Conservation (phyloP, 768 basidiomycete genomes). For the Russula brevipes region DNA sequence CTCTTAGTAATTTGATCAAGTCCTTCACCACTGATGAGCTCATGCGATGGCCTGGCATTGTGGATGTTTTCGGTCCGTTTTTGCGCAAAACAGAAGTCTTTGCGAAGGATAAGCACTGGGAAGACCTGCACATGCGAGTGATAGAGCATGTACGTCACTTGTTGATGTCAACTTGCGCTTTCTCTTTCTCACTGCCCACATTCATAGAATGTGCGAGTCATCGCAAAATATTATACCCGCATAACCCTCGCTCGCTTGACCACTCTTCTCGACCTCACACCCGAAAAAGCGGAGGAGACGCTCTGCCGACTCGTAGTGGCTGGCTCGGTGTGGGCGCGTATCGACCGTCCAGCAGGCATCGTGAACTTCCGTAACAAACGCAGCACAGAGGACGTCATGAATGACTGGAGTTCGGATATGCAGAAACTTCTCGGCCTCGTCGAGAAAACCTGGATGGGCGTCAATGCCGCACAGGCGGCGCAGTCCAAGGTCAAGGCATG, state of each 20-base stretch:
- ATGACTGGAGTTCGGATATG: conserved; percentile 98
- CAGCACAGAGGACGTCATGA: conserved; percentile 89
- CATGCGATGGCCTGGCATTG: conserved; percentile 96
- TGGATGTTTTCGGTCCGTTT: conserved; percentile 79
- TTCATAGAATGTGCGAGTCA: conserved; percentile 86
- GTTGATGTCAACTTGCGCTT: neutral
- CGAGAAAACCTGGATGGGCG: conserved; percentile 99
- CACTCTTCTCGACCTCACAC: conserved; percentile 77
- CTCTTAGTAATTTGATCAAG: conserved; percentile 82
- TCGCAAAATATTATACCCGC: conserved; percentile 91
- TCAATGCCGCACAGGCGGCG: conserved; percentile 85
- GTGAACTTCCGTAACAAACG: conserved; percentile 82
- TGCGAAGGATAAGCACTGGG: conserved; percentile 74
- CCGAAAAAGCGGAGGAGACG: conserved; percentile 79
- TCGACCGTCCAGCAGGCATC: conserved; percentile 87
- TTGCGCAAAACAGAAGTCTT: conserved; percentile 81
- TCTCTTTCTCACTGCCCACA: neutral
- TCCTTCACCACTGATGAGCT: conserved; percentile 90
- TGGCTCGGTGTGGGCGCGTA: conserved; percentile 88
- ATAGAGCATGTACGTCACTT: conserved; percentile 81
- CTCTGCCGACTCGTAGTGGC: conserved; percentile 88
- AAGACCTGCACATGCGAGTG: conserved; percentile 90
- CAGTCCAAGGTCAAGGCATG: conserved; percentile 56
- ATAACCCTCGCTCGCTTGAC: conserved; percentile 82
- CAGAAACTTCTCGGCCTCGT: conserved; percentile 84